Conservation (phyloP, 225 moss, liverwort and hornwort species). For the Neckera pumila region DNA sequence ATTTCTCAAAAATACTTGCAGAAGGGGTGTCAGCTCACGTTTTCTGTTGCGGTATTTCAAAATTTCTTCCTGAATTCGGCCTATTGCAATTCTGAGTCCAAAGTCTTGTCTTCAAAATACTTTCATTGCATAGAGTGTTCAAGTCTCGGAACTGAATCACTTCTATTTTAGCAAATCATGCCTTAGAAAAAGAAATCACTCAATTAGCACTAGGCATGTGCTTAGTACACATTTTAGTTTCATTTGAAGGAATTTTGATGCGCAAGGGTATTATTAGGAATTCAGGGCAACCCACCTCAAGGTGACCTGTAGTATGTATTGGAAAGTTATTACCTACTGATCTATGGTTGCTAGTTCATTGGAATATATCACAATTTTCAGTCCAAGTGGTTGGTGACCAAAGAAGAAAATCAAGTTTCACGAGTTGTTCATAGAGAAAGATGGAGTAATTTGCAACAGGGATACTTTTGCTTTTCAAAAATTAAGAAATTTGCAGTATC, state of each 20-base stretch:
- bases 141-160: background rate
- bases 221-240: background rate
- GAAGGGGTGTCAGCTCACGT: background rate
- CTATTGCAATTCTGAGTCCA: background rate
- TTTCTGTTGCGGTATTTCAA: background rate
- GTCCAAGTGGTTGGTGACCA: background rate
- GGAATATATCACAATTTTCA: background rate
- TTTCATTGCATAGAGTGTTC: background rate
- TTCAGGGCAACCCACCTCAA: background rate
- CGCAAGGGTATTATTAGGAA: too few relatives aligned
- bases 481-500: background rate
- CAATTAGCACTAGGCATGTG: too few relatives aligned
- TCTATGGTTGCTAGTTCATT: background rate
- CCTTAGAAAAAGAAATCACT: background rate
- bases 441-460: background rate
- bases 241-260: background rate
- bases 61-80: background rate
- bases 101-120: background rate
- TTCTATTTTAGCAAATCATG: background rate
- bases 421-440: background rate
- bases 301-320: too few relatives aligned
- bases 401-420: background rate
- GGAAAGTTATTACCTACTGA: too few relatives aligned
- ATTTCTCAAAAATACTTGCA: background rate
- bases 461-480: background rate